A percentile compares a stretch with the other conserved stretches of the same genome.
phyloP scores from a whole-genome alignment of 2,329 filamentous ascomycete species.

The Anthostomella pinea region DNA sequence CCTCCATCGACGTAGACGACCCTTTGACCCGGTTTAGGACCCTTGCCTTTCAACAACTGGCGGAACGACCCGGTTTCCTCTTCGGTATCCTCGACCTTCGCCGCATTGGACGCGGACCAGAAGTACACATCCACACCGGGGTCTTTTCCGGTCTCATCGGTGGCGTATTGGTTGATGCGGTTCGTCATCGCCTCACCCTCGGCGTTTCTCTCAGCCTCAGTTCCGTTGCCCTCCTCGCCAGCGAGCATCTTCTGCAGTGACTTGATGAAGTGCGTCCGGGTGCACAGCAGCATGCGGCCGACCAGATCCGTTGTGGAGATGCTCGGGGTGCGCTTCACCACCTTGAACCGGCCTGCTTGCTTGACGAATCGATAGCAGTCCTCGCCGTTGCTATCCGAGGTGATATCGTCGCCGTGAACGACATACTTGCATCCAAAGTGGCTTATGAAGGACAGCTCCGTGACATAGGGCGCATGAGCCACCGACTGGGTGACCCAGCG shows the following conservation, averaged over 20 bases:
- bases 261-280: slow-evolving; percentile 88
- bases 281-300: slow-evolving; percentile 94
- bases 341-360: slow-evolving; percentile 87
- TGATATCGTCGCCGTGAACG: slow-evolving; percentile 96
- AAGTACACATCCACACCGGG: slow-evolving; percentile 84
- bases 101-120: slow-evolving; percentile 61
- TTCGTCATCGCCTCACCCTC: slow-evolving; percentile 69
- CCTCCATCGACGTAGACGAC: slow-evolving; percentile 95
- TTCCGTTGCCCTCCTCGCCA: slow-evolving; percentile 71
- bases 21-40: slow-evolving; percentile 72
- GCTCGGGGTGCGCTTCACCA: slow-evolving; percentile 92
- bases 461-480: slow-evolving; percentile 89
- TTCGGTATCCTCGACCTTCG: slow-evolving; percentile 41
- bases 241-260: slow-evolving; percentile 67
- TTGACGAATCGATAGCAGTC: slow-evolving; percentile 99
- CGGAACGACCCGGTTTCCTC: slow-evolving; percentile 66
- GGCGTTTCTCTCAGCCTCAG: slow-evolving; percentile 59
- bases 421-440: slow-evolving; percentile 96
- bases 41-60: slow-evolving; percentile 67
- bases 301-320: slow-evolving; percentile 99
- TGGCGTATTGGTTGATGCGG: slow-evolving; percentile 81
- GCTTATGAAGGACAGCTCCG: slow-evolving; percentile 86
- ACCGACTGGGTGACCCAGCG: slow-evolving; percentile 88
- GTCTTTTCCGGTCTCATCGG: slow-evolving; percentile 74
- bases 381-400: slow-evolving; percentile 86